Evolutionary conservation across 2,329 filamentous ascomycete genomes (phyloP).

Genomic region (Venturia carpophila): DNA sequence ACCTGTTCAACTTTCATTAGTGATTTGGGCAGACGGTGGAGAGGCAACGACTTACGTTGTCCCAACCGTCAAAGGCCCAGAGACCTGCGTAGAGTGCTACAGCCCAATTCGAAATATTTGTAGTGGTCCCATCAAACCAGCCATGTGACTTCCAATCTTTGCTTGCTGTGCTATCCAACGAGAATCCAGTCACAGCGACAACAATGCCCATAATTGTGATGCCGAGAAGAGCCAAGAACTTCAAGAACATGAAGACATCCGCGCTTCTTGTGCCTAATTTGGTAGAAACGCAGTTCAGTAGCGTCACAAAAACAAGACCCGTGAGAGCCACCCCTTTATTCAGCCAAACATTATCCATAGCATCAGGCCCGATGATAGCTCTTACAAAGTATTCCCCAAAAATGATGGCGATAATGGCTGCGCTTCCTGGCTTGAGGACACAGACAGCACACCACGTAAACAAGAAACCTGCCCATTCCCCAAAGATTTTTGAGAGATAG

Average conservation of each 20-base stretch:
- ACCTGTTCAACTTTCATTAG: slow-evolving; percentile 47
- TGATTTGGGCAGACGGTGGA: not conserved
- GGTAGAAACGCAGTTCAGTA: slow-evolving; percentile 86
- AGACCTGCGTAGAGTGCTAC: slow-evolving; percentile 90
- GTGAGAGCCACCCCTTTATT: slow-evolving; percentile 79
- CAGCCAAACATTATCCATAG: slow-evolving; percentile 75
- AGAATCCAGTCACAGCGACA: slow-evolving; percentile 78
- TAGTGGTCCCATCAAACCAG: slow-evolving; percentile 84
- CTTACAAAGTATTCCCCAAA: slow-evolving; percentile 97
- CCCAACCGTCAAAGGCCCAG: slow-evolving; percentile 98
- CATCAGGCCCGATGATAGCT: slow-evolving; percentile 78
- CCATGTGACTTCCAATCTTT: slow-evolving; percentile 77
- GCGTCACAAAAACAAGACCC: slow-evolving; percentile 67
- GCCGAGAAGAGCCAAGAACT: slow-evolving; percentile 81
- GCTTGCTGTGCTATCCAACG: slow-evolving; percentile 66
- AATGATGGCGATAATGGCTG: slow-evolving; percentile 93
- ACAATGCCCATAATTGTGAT: slow-evolving; percentile 84
- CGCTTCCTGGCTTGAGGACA: slow-evolving; percentile 86
- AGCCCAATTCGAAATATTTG: slow-evolving; percentile 77
- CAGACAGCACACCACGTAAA: slow-evolving; percentile 96
- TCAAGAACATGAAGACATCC: slow-evolving; percentile 93
- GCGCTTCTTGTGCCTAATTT: slow-evolving; percentile 79
- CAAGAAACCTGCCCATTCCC: slow-evolving; percentile 83
- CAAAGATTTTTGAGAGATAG: slow-evolving; percentile 93
- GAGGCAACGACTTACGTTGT: slow-evolving; percentile 61